Base-by-base conservation (phyloP, 2,329 filamentous ascomycete species). In the Penicillium sp. region DNA sequence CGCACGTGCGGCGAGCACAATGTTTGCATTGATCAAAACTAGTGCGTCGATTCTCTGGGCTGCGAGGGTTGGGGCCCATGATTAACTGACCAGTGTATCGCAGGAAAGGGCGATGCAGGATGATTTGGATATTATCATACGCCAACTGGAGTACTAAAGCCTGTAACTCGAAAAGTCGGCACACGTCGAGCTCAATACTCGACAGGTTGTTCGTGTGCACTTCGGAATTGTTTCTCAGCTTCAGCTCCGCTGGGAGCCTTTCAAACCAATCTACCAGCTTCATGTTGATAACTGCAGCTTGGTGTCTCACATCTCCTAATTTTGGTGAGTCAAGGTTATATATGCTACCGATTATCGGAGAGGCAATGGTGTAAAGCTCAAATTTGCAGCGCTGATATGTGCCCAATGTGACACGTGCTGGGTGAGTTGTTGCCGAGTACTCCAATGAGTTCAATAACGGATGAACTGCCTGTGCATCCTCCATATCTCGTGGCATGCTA, bases 51-150 rank as follows among this genome's bases (percentile, higher is more conserved):
- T 12, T 19, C 10, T 37, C 36, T 12, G 36, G 10, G n/a, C 17
- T 19, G 36, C 36, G n/a, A 19, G 17, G 17, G 10, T 19, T 37
- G n/a, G 36, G 10, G 2, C n/a, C 5, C 36, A 37, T 19, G 10
- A 12, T 19, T 12, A 37, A 19, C n/a, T 12, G 36, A 19, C 36
- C n/a, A 37, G n/a, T 37, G 17, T 19, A 37, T 19, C 36, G n/a
- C 4, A 37, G n/a, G 17, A 37, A 37, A 12, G 36, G 36, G 12
- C 48, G 48, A 25, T 50, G 48, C 19, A 50, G 28, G 26, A 50
- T 22, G 5, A 50, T 50, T 50, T 50, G 48, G n/a, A 50, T 11
- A 26, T 50, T 50, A 16, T 50, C 48, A 50, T 50, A 50, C 8
- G 48, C 48, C 38, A 50, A n/a, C 28, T 50, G 48, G 19, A 50